phyloP scores from a whole-genome alignment of 2,329 filamentous ascomycete species.

The Scolecobasidium constrictum region DNA sequence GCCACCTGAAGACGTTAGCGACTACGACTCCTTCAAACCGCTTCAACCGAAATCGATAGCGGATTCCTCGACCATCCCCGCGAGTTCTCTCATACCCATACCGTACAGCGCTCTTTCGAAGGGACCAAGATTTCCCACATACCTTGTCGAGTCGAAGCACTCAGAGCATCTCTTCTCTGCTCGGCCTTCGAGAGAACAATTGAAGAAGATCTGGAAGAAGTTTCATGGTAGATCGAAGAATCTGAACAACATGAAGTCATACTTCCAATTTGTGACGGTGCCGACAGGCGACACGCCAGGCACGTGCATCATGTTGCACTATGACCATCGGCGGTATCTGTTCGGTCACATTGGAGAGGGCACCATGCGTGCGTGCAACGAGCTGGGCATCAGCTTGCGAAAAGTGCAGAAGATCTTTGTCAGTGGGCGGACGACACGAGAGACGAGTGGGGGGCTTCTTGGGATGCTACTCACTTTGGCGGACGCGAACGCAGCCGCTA shows the following conservation, averaged over 20 bases:
- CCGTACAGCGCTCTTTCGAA: too few species aligned
- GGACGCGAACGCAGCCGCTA: constrained; percentile 45
- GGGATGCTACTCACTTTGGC: constrained; percentile 79
- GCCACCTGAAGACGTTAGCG: too few species aligned
- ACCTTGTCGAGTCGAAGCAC: too few species aligned
- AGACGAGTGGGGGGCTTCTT: constrained; percentile 66
- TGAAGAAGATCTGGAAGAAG: too few species aligned
- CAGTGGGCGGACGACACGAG: constrained; percentile 67
- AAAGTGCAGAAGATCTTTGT: constrained; percentile 72
- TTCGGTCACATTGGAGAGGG: constrained; percentile 79
- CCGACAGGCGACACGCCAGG: constrained; percentile 85
- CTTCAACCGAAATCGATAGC: too few species aligned
- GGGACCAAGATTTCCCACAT: too few species aligned
- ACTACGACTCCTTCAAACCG: too few species aligned
- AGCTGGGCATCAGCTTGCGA: constrained; percentile 53
- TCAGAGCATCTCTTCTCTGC: too few species aligned
- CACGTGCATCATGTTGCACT: constrained; percentile 65
- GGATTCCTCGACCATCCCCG: too few species aligned
- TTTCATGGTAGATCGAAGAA: too few species aligned
- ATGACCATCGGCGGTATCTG: constrained; percentile 71
- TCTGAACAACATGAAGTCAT: constrained; percentile 72
- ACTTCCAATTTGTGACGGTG: constrained; percentile 64
- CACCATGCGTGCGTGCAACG: constrained; percentile 63
- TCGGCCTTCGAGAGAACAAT: too few species aligned
- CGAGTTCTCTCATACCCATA: too few species aligned